Percentiles rank a stretch among this genome's conserved stretches.
These are phyloP conservation scores for Casuarina glauca DNA, from an alignment of 306 rosid genomes.

Conservation along the genomic window DNA sequence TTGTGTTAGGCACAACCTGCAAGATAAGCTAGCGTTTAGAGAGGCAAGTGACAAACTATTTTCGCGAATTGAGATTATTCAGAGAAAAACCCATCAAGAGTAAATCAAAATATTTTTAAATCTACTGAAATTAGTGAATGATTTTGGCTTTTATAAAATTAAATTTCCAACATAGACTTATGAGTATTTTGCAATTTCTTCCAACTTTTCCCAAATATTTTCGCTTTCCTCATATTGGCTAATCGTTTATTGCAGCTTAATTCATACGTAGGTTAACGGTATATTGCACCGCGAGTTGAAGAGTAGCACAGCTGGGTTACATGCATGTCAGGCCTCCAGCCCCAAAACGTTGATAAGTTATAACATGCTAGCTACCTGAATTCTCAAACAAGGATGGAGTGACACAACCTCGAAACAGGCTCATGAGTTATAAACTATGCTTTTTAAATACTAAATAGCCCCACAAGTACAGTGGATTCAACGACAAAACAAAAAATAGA, in stretches of 20 bases:
- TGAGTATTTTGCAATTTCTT: not conserved
- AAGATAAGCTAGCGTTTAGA: slow-evolving; percentile 23
- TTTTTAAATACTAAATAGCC: not conserved
- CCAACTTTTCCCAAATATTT: not conserved
- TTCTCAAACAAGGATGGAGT: not conserved
- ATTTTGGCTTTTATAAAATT: not conserved
- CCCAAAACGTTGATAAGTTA: not conserved
- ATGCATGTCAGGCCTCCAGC: not conserved
- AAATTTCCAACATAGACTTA: not conserved
- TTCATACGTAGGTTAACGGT: not conserved
- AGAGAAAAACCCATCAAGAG: not conserved
- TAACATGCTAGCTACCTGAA: not conserved
- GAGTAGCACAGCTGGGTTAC: not conserved
- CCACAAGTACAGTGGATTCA: not conserved
- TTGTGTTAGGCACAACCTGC: slow-evolving; percentile 93
- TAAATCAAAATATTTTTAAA: not conserved
- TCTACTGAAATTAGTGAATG: not conserved
- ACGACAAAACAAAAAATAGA: not conserved
- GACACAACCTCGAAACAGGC: no score
- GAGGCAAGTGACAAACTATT: not conserved
- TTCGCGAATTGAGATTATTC: not conserved
- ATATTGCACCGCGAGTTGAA: not conserved
- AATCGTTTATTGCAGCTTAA: not conserved
- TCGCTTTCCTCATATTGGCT: not conserved
- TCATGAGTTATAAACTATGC: not conserved